phyloP scores from a whole-genome alignment of 228 moss, liverwort and hornwort species.

The Sphagnum fallax region DNA sequence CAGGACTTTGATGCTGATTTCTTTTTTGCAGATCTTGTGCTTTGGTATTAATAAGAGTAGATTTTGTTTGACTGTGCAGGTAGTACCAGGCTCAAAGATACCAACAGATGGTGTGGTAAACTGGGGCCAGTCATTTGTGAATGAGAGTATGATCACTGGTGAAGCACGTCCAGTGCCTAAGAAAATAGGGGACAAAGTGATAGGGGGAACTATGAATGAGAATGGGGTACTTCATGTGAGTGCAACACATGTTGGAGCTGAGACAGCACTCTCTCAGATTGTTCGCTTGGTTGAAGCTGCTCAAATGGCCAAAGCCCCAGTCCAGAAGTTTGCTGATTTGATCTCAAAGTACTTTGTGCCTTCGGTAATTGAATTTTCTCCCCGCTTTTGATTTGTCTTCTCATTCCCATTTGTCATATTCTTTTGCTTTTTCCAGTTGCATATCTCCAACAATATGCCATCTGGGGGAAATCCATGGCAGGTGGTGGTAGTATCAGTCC shows the following conservation, averaged over 20 bases:
- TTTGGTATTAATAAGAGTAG: too few species aligned
- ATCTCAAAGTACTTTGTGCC: constrained; percentile 97
- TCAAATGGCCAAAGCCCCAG: constrained; percentile 99
- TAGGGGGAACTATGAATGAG: constrained; percentile 97
- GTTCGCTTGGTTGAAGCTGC: constrained; percentile 96
- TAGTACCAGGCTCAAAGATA: constrained; percentile 87
- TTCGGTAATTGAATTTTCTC: constrained; percentile 22
- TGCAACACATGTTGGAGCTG: constrained; percentile 96
- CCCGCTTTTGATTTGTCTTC: background rate
- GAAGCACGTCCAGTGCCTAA: constrained; percentile 88
- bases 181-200: constrained; percentile 75
- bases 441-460: background rate
- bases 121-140: constrained; percentile 92
- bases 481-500: constrained; percentile 68
- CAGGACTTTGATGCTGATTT: too few species aligned
- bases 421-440: background rate
- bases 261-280: constrained; percentile 94
- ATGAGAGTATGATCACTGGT: constrained; percentile 98
- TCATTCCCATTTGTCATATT: background rate
- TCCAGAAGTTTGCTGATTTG: constrained; percentile 91
- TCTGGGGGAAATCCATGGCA: constrained; percentile 5
- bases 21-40: too few species aligned
- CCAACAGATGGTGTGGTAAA: constrained; percentile 84
- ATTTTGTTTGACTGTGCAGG: constrained; percentile 8
- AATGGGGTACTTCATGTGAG: constrained; percentile 77